These are phyloP conservation scores for Nothophytophthora sp. DNA, from an alignment of 352 stramenopile species.

Conservation along the genomic window DNA sequence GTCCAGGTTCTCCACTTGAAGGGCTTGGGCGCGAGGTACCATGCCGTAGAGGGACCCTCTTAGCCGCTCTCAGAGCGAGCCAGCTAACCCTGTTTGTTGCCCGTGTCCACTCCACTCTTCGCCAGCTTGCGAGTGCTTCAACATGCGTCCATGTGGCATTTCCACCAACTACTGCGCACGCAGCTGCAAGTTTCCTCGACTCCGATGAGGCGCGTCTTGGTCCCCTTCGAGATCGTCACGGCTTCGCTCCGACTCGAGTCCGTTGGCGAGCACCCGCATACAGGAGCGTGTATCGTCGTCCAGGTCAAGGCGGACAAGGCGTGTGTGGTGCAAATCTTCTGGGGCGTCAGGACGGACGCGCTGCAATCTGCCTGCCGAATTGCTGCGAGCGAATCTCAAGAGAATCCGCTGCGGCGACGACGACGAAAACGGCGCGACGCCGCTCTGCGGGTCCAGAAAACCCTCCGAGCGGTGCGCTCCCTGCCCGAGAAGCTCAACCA, in stretches of 20 bases:
- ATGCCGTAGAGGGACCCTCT: no score
- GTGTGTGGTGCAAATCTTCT: constrained; percentile 38
- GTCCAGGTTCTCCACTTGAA: constrained; percentile 28
- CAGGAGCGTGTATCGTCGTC: constrained; percentile 21
- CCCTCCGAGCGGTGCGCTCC: constrained; percentile 11
- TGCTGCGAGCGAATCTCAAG: constrained; percentile 1
- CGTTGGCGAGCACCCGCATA: background rate
- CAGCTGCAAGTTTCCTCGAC: constrained; percentile 32
- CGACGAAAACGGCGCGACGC: background rate
- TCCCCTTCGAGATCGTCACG: constrained; percentile 46
- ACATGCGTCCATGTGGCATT: constrained; percentile 63
- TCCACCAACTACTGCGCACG: constrained; percentile 60
- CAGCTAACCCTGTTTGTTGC: background rate
- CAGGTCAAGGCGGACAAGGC: constrained; percentile 18
- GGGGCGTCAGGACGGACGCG: constrained; percentile 27
- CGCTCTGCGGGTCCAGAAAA: constrained; percentile 2
- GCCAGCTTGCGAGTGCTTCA: constrained; percentile 51
- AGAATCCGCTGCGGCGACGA: constrained; percentile 2
- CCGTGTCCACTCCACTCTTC: no score
- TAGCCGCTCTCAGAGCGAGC: no score
- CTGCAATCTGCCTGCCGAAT: constrained; percentile 13
- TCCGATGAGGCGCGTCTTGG: constrained; percentile 40
- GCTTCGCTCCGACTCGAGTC: constrained; percentile 31
- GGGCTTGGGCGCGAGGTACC: constrained; percentile 31
- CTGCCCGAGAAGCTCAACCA: constrained; percentile 29